Conservation (phyloP, 2,329 filamentous ascomycete genomes). For the Orbilia blumenaviensis region DNA sequence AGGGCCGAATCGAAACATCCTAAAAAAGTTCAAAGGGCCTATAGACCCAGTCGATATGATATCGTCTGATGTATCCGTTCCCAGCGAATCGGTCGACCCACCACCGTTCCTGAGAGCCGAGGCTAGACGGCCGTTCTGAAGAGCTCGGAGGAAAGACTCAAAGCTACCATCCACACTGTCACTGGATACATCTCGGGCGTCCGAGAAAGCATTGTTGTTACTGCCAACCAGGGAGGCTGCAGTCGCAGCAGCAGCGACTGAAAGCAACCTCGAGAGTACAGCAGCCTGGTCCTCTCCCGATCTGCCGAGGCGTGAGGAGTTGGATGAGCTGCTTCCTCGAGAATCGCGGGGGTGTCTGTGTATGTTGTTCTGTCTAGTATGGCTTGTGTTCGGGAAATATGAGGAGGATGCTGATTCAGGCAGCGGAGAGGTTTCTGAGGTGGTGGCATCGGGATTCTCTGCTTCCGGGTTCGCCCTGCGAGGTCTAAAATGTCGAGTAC, state of each 20-base stretch:
- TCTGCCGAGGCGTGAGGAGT: conserved; percentile 27
- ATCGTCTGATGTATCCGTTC: conserved; percentile 54
- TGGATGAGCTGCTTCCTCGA: conserved; percentile 15
- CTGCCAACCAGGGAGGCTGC: conserved; percentile 58
- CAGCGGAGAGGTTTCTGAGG: background rate
- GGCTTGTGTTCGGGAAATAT: background rate
- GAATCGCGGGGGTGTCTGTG: conserved; percentile 13
- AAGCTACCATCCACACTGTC: conserved; percentile 58
- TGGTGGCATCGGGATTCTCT: background rate
- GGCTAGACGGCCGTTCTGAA: conserved; percentile 58
- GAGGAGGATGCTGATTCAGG: background rate
- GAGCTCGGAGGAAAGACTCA: conserved; percentile 57
- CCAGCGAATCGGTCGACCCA: conserved; percentile 39
- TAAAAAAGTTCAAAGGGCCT: conserved; percentile 72
- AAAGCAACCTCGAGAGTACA: conserved; percentile 58
- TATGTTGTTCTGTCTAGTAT: background rate
- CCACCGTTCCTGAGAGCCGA: conserved; percentile 58
- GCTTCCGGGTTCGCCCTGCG: conserved; percentile 1
- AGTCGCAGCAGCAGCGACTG: conserved; percentile 58
- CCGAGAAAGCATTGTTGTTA: conserved; percentile 57
- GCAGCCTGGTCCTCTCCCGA: conserved; percentile 58
- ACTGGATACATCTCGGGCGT: conserved; percentile 58
- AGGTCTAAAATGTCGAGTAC: conserved; percentile 5
- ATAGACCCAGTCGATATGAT: conserved; percentile 61
- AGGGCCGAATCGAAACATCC: conserved; percentile 74